These are phyloP conservation scores for Tephrocybe sp. DNA, from an alignment of 768 basidiomycete species.

Conservation along the genomic window DNA sequence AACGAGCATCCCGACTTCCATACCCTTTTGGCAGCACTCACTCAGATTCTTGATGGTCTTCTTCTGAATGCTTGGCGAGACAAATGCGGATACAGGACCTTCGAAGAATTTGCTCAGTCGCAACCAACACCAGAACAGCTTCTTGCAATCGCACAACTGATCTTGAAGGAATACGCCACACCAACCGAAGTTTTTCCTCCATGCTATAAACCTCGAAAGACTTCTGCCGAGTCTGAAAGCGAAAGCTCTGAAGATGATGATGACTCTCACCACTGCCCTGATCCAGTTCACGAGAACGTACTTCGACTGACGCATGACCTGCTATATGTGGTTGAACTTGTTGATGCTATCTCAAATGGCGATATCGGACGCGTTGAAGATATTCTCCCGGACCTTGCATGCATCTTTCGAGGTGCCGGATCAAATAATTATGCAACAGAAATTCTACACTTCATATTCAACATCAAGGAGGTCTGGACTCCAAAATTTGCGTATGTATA, in stretches of 20 bases:
- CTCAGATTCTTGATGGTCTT: slow-evolving; percentile 31
- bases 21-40: slow-evolving; percentile 22
- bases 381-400: slow-evolving; percentile 22
- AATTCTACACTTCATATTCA: slow-evolving; percentile 26
- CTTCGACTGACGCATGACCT: slow-evolving; percentile 27
- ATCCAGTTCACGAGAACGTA: slow-evolving; percentile 24
- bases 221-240: background rate
- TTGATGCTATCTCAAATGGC: slow-evolving; percentile 22
- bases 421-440: slow-evolving; percentile 32
- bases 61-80: slow-evolving; percentile 30
- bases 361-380: slow-evolving; percentile 34
- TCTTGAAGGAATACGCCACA: slow-evolving; percentile 23
- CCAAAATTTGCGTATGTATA: slow-evolving; percentile 29
- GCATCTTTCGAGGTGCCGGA: slow-evolving; percentile 29
- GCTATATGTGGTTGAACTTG: slow-evolving; percentile 27
- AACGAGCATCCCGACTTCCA: slow-evolving; percentile 34
- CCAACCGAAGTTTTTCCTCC: slow-evolving; percentile 4
- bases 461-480: slow-evolving; percentile 31
- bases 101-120: slow-evolving; percentile 19
- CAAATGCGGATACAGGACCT: slow-evolving; percentile 11
- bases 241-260: background rate
- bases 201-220: background rate
- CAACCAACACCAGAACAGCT: slow-evolving; percentile 24
- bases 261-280: slow-evolving; percentile 5
- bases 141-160: slow-evolving; percentile 15